Conservation (phyloP, 257 asterid genomes). For the Nicotiana otophora region DNA sequence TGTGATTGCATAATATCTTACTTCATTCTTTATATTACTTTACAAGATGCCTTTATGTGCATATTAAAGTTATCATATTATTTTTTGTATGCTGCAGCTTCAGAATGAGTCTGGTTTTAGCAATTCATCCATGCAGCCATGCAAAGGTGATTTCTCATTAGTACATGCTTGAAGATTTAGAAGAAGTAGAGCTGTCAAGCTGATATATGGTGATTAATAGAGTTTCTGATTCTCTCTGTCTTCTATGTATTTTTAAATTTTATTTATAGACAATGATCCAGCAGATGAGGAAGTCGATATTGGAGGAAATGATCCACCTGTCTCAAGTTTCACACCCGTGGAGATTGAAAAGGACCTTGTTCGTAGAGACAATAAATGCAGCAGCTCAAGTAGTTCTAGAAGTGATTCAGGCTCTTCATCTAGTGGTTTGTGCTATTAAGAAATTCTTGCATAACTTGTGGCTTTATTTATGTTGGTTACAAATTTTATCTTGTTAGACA, state of each 20-base stretch:
- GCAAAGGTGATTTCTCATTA: slow-evolving; percentile 39
- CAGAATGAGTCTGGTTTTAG: slow-evolving; percentile 49
- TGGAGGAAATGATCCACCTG: slow-evolving; percentile 63
- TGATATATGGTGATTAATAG: neutral
- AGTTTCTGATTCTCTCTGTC: slow-evolving; percentile 8
- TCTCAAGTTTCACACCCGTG: slow-evolving; percentile 50
- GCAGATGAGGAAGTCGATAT: slow-evolving; percentile 79
- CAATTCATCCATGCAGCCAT: slow-evolving; percentile 44
- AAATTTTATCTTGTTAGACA: neutral
- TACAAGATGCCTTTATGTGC: neutral
- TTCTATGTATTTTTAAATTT: neutral
- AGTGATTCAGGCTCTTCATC: slow-evolving; percentile 71
- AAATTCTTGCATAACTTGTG: neutral
- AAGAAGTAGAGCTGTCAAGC: neutral
- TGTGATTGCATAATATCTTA: neutral
- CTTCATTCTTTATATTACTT: neutral
- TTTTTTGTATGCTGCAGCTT: slow-evolving; percentile 32
- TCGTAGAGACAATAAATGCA: slow-evolving; percentile 42
- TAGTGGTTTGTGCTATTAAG: slow-evolving; percentile 39
- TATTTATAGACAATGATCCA: slow-evolving; percentile 26
- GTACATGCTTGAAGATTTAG: neutral
- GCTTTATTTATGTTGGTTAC: neutral
- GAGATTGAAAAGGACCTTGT: slow-evolving; percentile 49
- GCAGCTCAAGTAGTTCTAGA: slow-evolving; percentile 68
- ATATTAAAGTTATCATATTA: neutral